These are phyloP conservation scores for Peribolospora baueri DNA, from an alignment of 768 basidiomycete genomes.

Conservation along the genomic window DNA sequence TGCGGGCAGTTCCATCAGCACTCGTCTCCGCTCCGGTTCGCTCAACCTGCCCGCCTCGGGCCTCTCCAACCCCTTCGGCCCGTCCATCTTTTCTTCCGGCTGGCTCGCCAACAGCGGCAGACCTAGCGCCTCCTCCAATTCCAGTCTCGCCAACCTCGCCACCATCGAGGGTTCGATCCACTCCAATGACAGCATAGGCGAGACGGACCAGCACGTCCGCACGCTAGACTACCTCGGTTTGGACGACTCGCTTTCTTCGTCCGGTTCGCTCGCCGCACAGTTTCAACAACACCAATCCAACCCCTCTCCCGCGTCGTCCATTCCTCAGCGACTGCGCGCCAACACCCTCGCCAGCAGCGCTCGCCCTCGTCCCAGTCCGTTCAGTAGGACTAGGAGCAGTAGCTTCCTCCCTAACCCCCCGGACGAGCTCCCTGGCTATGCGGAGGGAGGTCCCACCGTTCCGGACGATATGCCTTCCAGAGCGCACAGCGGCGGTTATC, in stretches of 20 bases:
- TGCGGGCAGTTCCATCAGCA: constrained; percentile 29
- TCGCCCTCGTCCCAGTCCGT: no score
- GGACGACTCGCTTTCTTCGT: constrained; percentile 32
- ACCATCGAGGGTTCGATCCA: constrained; percentile 1
- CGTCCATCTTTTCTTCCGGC: constrained; percentile 68
- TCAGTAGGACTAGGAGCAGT: no score
- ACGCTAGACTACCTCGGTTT: constrained; percentile 91
- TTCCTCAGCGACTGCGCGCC: no score
- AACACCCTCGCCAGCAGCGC: no score
- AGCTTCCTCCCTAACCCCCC: no score
- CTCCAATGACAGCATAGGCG: constrained; percentile 17
- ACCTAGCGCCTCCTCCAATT: not conserved
- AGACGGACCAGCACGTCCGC: constrained; percentile 58
- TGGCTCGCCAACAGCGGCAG: constrained; percentile 32
- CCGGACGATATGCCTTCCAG: no score
- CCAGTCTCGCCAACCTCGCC: not conserved
- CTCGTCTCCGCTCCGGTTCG: constrained; percentile 75
- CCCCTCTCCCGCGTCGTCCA: no score
- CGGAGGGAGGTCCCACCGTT: no score
- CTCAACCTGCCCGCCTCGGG: constrained; percentile 53
- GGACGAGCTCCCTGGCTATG: no score
- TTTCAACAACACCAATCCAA: no score
- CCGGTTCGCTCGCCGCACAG: no score
- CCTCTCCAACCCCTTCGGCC: constrained; percentile 59
- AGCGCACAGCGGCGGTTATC: no score